Evolutionary conservation across 2,329 filamentous ascomycete species (phyloP), one percentile per base, ranked within the genome.

Genomic region (Pezizomycotina sp.): DNA sequence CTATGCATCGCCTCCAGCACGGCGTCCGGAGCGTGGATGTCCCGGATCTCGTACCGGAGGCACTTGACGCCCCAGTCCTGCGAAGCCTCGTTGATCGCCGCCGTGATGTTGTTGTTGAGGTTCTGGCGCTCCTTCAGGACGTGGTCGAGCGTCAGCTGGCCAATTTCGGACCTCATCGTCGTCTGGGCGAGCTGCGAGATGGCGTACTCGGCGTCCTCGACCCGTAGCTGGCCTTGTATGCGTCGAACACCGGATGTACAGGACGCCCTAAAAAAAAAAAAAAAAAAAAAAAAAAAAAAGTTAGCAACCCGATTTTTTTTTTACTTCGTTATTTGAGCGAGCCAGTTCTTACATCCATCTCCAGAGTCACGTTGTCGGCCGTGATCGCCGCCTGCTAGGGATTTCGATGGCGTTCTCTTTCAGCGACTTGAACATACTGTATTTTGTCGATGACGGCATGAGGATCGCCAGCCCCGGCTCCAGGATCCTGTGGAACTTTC

Each of bases 141-240:
- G 60, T 98, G 86, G 60, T 98, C 89, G 51, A 98, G 77, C 1
- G 82, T 80, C 42, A 98, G 68, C 59, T 95, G 89, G 47, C 89
- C 89, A 52, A 98, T 98, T 60, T 98, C 89, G 53, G 79, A 91
- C 53, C 89, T 82, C 89, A 98, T 98, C 0, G 89, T 95, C 7
- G 89, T 98, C 62, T 98, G 89, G 10, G 89, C 89, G 29, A 98
- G 75, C 57, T 98, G 89, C 6, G 81, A 89, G 56, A 98, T 95
- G 58, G 89, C 89, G 59, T 98, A 98, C 58, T 98, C 89, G 45
- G 89, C 86, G 56, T 98, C 89, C 61, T 98, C 89, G 20, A 98
- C 89, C 89, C 89, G 57, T 98, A 98, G 78, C 80, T 89, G 12
- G 89, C 89, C 62, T 95, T 98, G 61, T 92, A 98, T 7, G 89